phyloP scores from a whole-genome alignment of 2,329 filamentous ascomycete genomes.

The Nothopassalora personata region DNA sequence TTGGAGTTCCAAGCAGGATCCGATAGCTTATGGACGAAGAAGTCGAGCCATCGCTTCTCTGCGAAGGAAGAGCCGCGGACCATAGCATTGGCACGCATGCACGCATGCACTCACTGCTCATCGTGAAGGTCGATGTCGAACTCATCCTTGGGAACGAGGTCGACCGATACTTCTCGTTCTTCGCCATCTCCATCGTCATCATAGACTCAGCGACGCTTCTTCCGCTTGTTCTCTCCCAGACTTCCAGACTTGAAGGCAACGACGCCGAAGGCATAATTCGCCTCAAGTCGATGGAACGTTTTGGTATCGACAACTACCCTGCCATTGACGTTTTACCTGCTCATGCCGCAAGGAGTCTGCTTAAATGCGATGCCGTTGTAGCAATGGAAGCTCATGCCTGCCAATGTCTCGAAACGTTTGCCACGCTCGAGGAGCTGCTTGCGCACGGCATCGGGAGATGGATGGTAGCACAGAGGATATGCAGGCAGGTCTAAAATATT shows the following conservation, averaged over 20 bases:
- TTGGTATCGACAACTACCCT: slow-evolving; percentile 28
- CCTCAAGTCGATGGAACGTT: slow-evolving; percentile 28
- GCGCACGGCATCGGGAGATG: slow-evolving; percentile 12
- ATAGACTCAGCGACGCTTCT: slow-evolving; percentile 15
- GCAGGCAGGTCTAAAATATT: slow-evolving; percentile 24
- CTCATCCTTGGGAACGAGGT: slow-evolving; percentile 18
- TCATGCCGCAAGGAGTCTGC: slow-evolving; percentile 13
- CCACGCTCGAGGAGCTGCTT: slow-evolving; percentile 23
- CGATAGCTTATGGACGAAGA: slow-evolving; percentile 32
- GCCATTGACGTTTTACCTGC: slow-evolving; percentile 25
- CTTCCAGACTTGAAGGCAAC: slow-evolving; percentile 17
- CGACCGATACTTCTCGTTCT: slow-evolving; percentile 20
- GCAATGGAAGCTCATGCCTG: slow-evolving; percentile 27
- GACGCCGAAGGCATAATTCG: slow-evolving; percentile 23
- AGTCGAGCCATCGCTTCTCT: slow-evolving; percentile 33
- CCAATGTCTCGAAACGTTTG: slow-evolving; percentile 22
- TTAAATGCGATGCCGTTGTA: slow-evolving; percentile 27
- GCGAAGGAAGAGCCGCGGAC: slow-evolving; percentile 34
- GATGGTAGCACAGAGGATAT: slow-evolving; percentile 21
- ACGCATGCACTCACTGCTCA: slow-evolving; percentile 28
- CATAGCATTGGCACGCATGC: slow-evolving; percentile 30
- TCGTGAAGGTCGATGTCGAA: slow-evolving; percentile 25
- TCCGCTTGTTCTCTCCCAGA: slow-evolving; percentile 19
- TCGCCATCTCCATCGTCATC: slow-evolving; percentile 22
- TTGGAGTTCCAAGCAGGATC: slow-evolving; percentile 29